phyloP scores from a whole-genome alignment of 73 alveolate species.

The Stentor roeselii region DNA sequence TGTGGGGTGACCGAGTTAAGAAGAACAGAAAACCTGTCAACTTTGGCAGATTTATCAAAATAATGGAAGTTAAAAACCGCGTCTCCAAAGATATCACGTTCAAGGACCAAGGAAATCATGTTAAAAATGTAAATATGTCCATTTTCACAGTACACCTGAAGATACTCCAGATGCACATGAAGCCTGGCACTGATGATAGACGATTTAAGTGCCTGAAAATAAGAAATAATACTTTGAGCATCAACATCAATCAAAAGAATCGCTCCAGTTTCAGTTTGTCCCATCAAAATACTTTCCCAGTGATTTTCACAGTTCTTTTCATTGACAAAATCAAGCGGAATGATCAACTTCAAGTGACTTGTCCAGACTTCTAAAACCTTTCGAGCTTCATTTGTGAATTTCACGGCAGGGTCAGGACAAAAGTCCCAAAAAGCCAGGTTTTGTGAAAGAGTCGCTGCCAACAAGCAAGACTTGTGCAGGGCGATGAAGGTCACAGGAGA shows the following conservation, averaged over 20 bases:
- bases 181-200: background rate
- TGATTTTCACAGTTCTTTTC: background rate
- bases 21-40: too few species aligned
- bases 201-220: constrained; percentile 12
- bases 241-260: background rate
- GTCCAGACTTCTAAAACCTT: background rate
- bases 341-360: background rate
- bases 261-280: constrained; percentile 3
- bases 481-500: background rate
- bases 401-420: background rate
- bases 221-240: background rate
- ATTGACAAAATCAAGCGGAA: background rate
- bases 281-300: constrained; percentile 11
- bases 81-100: background rate
- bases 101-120: background rate
- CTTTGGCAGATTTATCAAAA: too few species aligned
- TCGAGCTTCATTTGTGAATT: background rate
- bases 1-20: too few species aligned
- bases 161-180: background rate
- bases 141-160: background rate
- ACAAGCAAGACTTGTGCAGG: background rate
- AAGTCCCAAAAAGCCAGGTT: background rate
- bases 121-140: constrained; percentile 16
- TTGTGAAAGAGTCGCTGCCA: background rate
- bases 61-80: background rate